These are phyloP conservation scores for Halophytophthora batemanensis DNA, from an alignment of 352 stramenopile genomes.

Conservation along the genomic window DNA sequence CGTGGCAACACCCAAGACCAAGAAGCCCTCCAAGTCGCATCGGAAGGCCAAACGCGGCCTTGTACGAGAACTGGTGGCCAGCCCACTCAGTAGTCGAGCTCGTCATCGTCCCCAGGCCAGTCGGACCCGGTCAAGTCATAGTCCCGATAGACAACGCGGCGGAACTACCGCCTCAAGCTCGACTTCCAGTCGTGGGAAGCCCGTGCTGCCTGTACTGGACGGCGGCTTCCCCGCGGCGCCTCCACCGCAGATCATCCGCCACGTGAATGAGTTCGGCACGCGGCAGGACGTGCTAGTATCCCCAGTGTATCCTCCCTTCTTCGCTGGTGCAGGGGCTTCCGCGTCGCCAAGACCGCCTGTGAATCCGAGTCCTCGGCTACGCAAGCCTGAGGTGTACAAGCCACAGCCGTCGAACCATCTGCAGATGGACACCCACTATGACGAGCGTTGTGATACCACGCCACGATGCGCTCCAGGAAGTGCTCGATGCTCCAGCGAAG, in stretches of 20 bases:
- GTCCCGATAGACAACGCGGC: slow-evolving; percentile 8
- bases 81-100: slow-evolving; percentile 22
- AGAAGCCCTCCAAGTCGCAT: slow-evolving; percentile 13
- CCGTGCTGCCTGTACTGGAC: slow-evolving; percentile 18
- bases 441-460: slow-evolving; percentile 26
- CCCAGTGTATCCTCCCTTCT: slow-evolving; percentile 50
- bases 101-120: slow-evolving; percentile 21
- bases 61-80: slow-evolving; percentile 18
- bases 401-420: slow-evolving; percentile 11
- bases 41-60: slow-evolving; percentile 11
- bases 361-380: slow-evolving; percentile 1
- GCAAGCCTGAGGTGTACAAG: slow-evolving; percentile 14
- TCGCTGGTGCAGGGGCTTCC: slow-evolving; percentile 7
- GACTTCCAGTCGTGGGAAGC: neutral
- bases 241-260: slow-evolving; percentile 41
- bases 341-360: slow-evolving; percentile 14
- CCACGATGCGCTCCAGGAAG: slow-evolving; percentile 4
- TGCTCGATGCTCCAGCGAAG: slow-evolving; percentile 1
- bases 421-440: slow-evolving; percentile 19
- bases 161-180: slow-evolving; percentile 2
- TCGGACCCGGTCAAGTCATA: slow-evolving; percentile 12
- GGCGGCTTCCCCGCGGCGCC: slow-evolving; percentile 5
- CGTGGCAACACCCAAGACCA: slow-evolving; percentile 9
- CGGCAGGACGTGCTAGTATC: slow-evolving; percentile 60
- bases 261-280: slow-evolving; percentile 68